Base-by-base conservation (phyloP, 2,329 filamentous ascomycete genomes). In the Harringtonia aguacate region DNA sequence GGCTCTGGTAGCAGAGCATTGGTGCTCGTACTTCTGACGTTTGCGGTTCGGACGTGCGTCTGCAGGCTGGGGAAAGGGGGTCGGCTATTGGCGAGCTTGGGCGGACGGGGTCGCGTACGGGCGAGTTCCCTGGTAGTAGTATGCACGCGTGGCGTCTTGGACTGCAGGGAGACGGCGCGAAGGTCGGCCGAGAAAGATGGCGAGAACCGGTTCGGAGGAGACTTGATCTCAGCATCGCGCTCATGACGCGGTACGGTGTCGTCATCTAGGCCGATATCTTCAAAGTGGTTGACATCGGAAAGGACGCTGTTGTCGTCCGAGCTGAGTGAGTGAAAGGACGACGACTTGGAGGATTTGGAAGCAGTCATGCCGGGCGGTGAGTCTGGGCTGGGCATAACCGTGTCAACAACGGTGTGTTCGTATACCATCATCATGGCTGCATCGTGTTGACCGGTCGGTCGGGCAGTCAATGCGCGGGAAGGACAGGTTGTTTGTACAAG, bases 291-390 rank as follows among this genome's bases (percentile, higher is more conserved):
- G 46, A 83, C 76, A 57, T 94, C 86, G 42, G 79, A 73, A 37
- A 85, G 67, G 41, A 79, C 73, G 52, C 73, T 77, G 56, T 81
- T 79, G 53, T 86, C 84, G 55, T 87, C 83, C 55, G 81, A 83
- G 49, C 77, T 80, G 45, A 84, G 81, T 31, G 88, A 94, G 54
- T 82, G 83, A 56, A 90, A 84, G 40, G 87, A 94, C 6, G 86
- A 94, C 24, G 87, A 88, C 64, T 92, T 94, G 52, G 86, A 94
- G 50, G 86, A 92, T 63, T 90, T 94, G 48, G 86, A 94, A 53
- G 69, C 65, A 39, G 84, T 86, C 65, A 94, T 79, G 56, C 86
- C 85, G 48, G 84, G 84, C 46, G 83, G 83, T 52, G 84, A 86
- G 60, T 74, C 77, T 38, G 81, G 80, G 44, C 57, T 60, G 36